Base-by-base conservation (phyloP, 805 yeast genomes). In the Lipomyces mesembrius region DNA sequence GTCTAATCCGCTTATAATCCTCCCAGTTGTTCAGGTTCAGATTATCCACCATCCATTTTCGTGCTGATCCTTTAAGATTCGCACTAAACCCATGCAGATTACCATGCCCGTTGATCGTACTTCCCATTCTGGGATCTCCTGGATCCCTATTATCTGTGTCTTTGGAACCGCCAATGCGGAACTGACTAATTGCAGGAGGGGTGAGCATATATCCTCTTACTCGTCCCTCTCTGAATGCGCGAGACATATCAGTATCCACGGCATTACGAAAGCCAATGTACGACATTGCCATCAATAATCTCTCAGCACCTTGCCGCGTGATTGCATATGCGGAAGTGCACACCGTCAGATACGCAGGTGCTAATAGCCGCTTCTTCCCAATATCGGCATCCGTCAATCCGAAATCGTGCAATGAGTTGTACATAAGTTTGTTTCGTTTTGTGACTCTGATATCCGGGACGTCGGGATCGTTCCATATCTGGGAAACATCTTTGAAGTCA, bases 291-390 rank as follows among this genome's bases (percentile, higher is more conserved):
- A 62, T 29, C 49, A 65, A 60, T 53, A 65, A 29, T 8, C 68
- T 57, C 57, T 65, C 63, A n/a, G 68, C 68, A 14, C 68, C 68
- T 32, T 56, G 62, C 35, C 62, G 62, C 8, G 68, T 65, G 37
- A 65, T 29, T n/a, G 66, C 68, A 57, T 64, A 64, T 11, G 59
- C 67, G 59, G 58, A 60, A 6, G 67, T 64, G 55, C 67, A 60
- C 22, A 57, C 55, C 5, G 67, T 64, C 34, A 53, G n/a, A 58
- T 61, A 60, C 29, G 67, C 35, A 17, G 67, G 67, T 9, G 59
- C 20, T 14, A 64, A 39, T 14, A 49, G 54, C 22, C 67, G 53
- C 35, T 64, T 64, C n/a, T 49, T 59, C 22, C 59, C 61, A 9
- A 60, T 57, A 2, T 64, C 67, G 12, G 51, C 59, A 5, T 35